A percentile compares a stretch with the other conserved stretches of the same genome.
phyloP scores from a whole-genome alignment of 2,329 filamentous ascomycete species.

The Alternaria viburni region DNA sequence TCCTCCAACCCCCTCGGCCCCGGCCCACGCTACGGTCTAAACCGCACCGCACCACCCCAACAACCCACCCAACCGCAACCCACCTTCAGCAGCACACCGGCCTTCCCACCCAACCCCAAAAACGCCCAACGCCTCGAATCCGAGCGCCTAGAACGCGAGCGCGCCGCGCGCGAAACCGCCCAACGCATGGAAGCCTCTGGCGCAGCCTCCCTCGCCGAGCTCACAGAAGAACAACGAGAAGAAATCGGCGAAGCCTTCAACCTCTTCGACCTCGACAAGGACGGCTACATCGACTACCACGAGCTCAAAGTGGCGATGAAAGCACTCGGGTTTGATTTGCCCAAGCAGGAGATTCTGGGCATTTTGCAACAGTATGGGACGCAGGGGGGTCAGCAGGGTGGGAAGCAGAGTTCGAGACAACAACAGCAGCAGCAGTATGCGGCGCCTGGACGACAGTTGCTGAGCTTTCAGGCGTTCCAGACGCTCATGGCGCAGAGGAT shows the following conservation, averaged over 20 bases:
- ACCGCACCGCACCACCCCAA: slow-evolving; percentile 34
- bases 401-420: slow-evolving; percentile 3
- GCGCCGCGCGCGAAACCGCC: slow-evolving; percentile 43
- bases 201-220: slow-evolving; percentile 58
- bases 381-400: slow-evolving; percentile 5
- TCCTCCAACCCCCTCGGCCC: slow-evolving; percentile 61
- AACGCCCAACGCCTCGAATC: slow-evolving; percentile 50
- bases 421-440: slow-evolving; percentile 21
- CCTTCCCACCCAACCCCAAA: slow-evolving; percentile 53
- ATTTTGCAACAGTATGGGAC: slow-evolving; percentile 80
- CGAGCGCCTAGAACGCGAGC: slow-evolving; percentile 50
- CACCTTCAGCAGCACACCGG: slow-evolving; percentile 39
- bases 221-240: slow-evolving; percentile 88
- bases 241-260: slow-evolving; percentile 97
- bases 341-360: slow-evolving; percentile 82
- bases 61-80: slow-evolving; percentile 22
- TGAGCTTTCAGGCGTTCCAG: slow-evolving; percentile 76
- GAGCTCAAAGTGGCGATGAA: slow-evolving; percentile 97
- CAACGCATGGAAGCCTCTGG: slow-evolving; percentile 53
- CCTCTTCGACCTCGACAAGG: slow-evolving; percentile 96
- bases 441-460: slow-evolving; percentile 64
- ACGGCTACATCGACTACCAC: slow-evolving; percentile 93
- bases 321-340: slow-evolving; percentile 89
- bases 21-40: slow-evolving; percentile 61
- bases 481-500: slow-evolving; percentile 79